phyloP scores from a whole-genome alignment of 2,329 filamentous ascomycete species.

The Ambrosiella xylebori region DNA sequence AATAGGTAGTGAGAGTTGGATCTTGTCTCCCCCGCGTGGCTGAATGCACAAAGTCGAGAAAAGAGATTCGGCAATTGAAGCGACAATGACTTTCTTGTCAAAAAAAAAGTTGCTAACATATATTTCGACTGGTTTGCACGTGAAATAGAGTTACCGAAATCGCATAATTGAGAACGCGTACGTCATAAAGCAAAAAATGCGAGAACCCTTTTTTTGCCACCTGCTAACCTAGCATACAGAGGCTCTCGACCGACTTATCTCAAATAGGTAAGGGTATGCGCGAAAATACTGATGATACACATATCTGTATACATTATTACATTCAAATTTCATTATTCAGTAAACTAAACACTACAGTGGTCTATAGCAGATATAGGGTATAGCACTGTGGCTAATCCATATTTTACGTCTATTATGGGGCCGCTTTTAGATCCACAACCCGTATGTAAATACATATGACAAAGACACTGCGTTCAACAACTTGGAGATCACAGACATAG shows the following conservation, averaged over 20 bases:
- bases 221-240: neutral
- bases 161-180: no score
- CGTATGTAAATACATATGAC: no score
- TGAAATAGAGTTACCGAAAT: no score
- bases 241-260: neutral
- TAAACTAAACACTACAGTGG: no score
- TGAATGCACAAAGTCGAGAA: neutral
- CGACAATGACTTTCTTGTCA: neutral
- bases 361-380: no score
- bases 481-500: no score
- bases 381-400: no score
- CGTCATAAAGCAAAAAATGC: no score
- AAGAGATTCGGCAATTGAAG: slow-evolving; percentile 1
- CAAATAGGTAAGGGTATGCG: neutral
- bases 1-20: neutral
- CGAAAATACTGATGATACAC: neutral
- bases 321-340: neutral
- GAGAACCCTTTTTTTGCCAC: no score
- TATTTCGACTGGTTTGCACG: neutral
- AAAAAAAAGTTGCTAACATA: neutral
- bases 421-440: no score
- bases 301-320: neutral
- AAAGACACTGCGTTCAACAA: no score
- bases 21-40: neutral
- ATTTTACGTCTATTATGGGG: no score